Percentiles rank a stretch among this genome's conserved stretches.
These are phyloP conservation scores for Pelagophyceae sp. DNA, from an alignment of 352 stramenopile species.

Conservation along the genomic window DNA sequence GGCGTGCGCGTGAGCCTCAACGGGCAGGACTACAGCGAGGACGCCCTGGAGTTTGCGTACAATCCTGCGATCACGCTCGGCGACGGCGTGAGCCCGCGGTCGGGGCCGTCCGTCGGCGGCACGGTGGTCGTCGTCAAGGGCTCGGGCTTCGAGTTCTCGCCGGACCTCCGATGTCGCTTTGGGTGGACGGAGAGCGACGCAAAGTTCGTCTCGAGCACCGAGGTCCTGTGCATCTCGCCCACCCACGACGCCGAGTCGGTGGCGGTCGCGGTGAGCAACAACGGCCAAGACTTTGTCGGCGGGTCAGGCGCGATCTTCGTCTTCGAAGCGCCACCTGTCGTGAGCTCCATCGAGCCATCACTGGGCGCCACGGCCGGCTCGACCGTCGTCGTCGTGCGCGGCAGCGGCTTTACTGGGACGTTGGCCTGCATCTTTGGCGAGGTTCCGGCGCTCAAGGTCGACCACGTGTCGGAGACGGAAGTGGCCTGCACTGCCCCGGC, in stretches of 20 bases:
- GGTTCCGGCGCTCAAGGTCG: neutral
- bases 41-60: neutral
- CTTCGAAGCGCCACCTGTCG: neutral
- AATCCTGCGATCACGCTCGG: neutral
- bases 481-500: neutral
- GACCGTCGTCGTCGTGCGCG: constrained; percentile 47
- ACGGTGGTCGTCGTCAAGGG: constrained; percentile 30
- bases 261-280: constrained; percentile 55
- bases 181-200: constrained; percentile 26
- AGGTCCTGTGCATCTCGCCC: constrained; percentile 27
- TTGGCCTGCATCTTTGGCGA: constrained; percentile 54
- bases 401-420: constrained; percentile 48
- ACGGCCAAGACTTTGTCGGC: constrained; percentile 56
- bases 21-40: neutral
- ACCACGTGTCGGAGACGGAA: neutral
- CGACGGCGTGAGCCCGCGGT: neutral
- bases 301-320: neutral
- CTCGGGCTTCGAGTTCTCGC: constrained; percentile 30
- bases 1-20: neutral
- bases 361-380: constrained; percentile 48
- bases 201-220: constrained; percentile 26
- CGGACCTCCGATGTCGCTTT: constrained; percentile 19
- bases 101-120: constrained; percentile 15
- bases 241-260: constrained; percentile 29
- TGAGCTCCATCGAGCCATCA: constrained; percentile 34